phyloP scores from a whole-genome alignment of 345 rosid species.

The Ceriops decandra region DNA sequence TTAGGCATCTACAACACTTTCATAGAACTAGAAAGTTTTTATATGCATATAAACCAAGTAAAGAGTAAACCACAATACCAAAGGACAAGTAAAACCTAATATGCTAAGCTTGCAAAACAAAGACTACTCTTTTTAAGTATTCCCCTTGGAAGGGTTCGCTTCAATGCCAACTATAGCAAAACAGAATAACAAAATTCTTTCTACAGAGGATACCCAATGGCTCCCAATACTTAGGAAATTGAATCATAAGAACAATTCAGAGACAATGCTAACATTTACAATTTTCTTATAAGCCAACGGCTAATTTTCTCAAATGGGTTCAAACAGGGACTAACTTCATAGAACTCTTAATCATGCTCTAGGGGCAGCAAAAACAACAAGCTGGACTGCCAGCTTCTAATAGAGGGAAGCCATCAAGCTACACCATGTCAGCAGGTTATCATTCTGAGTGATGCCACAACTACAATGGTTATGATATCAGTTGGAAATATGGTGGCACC shows the following conservation, averaged over 20 bases:
- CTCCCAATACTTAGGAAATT: not conserved
- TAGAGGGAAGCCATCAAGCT: slow-evolving; percentile 7
- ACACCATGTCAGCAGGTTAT: not conserved
- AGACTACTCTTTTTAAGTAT: not conserved
- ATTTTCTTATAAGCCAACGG: not conserved
- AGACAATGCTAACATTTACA: not conserved
- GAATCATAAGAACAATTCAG: not conserved
- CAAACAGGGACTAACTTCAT: not conserved
- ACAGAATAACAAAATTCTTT: not conserved
- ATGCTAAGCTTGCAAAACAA: not conserved
- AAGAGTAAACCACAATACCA: too few species aligned
- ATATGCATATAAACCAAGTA: too few species aligned
- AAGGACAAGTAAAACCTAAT: not conserved
- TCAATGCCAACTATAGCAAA: not conserved
- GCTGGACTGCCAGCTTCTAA: not conserved
- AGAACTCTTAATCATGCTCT: not conserved
- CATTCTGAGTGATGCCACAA: not conserved
- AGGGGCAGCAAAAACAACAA: not conserved
- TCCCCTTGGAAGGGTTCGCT: not conserved
- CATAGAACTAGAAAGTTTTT: too few species aligned
- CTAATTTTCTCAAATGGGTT: not conserved
- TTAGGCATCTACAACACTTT: too few species aligned
- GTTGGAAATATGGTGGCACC: not conserved
- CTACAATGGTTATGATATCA: not conserved
- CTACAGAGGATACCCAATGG: not conserved